Conservation (phyloP, 2,329 filamentous ascomycete species). For the Penicillium verrucosum region DNA sequence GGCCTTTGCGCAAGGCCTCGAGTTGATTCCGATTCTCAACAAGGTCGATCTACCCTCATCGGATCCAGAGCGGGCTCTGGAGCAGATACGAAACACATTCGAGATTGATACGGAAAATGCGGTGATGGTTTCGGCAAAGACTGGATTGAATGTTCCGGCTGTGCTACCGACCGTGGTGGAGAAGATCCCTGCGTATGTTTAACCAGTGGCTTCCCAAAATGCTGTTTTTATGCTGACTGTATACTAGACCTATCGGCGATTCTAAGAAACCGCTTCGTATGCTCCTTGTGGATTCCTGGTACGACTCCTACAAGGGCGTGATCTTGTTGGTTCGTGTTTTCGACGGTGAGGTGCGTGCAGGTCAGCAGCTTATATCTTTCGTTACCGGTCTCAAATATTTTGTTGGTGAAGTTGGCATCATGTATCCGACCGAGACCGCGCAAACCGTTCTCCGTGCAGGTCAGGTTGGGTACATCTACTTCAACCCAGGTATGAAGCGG, state of each 20-base stretch:
- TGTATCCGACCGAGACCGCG: conserved; percentile 83
- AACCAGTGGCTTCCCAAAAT: not conserved
- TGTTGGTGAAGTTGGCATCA: conserved; percentile 94
- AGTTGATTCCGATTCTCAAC: conserved; percentile 88
- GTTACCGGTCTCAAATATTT: conserved; percentile 86
- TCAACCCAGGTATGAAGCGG: conserved; percentile 97
- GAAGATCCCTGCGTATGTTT: conserved; percentile 65
- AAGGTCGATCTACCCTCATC: conserved; percentile 92
- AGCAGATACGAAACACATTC: conserved; percentile 81
- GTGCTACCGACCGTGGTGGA: conserved; percentile 83
- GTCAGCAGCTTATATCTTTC: conserved; percentile 82
- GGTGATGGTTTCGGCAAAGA: conserved; percentile 85
- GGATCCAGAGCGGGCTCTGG: conserved; percentile 78
- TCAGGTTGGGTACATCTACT: conserved; percentile 93
- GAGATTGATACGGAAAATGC: conserved; percentile 77
- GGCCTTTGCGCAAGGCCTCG: conserved; percentile 85
- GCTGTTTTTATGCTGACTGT: conserved; percentile 17
- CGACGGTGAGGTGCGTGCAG: conserved; percentile 76
- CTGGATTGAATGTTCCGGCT: conserved; percentile 79
- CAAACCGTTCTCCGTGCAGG: conserved; percentile 79
- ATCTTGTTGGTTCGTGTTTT: conserved; percentile 88
- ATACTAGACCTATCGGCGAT: conserved; percentile 64
- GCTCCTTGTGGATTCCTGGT: conserved; percentile 96
- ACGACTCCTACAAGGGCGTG: conserved; percentile 92
- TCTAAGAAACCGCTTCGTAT: conserved; percentile 70